Conservation (phyloP, 176 grass and related monocot species). For the Melocanna baccifera region DNA sequence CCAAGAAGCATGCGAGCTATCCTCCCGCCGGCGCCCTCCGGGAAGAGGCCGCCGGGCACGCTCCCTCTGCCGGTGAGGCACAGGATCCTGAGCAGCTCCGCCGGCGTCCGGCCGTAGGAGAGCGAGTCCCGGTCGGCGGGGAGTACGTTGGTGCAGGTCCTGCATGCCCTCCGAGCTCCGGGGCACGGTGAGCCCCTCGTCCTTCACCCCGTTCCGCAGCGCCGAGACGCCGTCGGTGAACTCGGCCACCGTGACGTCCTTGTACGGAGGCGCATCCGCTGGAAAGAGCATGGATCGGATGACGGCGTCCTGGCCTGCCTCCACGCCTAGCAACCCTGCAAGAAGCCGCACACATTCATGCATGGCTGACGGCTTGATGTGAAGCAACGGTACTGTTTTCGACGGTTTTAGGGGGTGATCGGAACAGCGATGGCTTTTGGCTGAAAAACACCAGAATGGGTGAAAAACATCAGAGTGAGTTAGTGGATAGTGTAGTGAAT, state of each 20-base stretch:
- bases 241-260: constrained; percentile 57
- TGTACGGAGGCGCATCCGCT: constrained; percentile 46
- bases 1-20: constrained; percentile 44
- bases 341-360: constrained; percentile 30
- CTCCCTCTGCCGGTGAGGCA: constrained; percentile 52
- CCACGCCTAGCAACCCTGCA: constrained; percentile 50
- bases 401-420: too few relatives aligned
- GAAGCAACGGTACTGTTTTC: not conserved
- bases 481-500: too few relatives aligned
- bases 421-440: too few relatives aligned
- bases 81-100: constrained; percentile 59
- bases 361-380: too few relatives aligned
- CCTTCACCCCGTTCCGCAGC: constrained; percentile 64
- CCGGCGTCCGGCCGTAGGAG: constrained; percentile 54
- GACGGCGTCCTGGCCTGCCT: constrained; percentile 64
- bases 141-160: constrained; percentile 58
- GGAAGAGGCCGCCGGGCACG: constrained; percentile 53
- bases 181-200: constrained; percentile 74
- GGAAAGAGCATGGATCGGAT: constrained; percentile 50
- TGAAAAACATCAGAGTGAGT: too few relatives aligned
- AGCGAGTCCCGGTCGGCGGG: constrained; percentile 66
- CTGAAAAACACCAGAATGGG: too few relatives aligned
- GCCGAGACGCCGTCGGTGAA: constrained; percentile 59
- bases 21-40: constrained; percentile 52
- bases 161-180: constrained; percentile 44